Conservation (phyloP, 371 early-diverging fungal genomes). For the Saksenaea oblongispora region DNA sequence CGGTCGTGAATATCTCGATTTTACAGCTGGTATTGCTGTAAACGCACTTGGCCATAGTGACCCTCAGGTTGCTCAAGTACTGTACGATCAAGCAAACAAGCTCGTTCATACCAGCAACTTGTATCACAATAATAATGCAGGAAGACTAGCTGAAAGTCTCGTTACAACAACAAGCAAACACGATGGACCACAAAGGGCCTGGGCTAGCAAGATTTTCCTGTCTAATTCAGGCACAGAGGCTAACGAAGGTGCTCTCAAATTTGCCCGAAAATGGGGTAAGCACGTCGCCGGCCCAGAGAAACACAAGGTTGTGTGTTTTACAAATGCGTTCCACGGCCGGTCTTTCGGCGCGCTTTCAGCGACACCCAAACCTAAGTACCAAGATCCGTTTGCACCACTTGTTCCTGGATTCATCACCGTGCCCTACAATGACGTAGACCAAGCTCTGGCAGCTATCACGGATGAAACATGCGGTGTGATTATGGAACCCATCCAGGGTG, state of each 20-base stretch:
- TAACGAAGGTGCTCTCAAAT: conserved; percentile 91
- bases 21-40: conserved; percentile 91
- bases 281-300: conserved; percentile 42
- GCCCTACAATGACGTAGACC: conserved; percentile 72
- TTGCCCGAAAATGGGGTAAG: conserved; percentile 90
- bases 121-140: conserved; percentile 80
- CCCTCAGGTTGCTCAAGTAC: conserved; percentile 62
- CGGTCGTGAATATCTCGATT: conserved; percentile 80
- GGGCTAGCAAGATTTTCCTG: conserved; percentile 76
- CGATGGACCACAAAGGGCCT: conserved; percentile 26
- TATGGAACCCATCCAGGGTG: conserved; percentile 96
- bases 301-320: conserved; percentile 77
- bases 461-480: conserved; percentile 91
- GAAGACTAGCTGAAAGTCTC: conserved; percentile 69
- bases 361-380: conserved; percentile 90
- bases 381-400: conserved; percentile 87
- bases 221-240: conserved; percentile 93
- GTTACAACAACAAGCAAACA: conserved; percentile 60
- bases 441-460: conserved; percentile 57
- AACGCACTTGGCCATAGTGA: conserved; percentile 87
- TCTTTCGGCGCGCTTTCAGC: conserved; percentile 92
- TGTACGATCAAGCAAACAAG: conserved; percentile 78
- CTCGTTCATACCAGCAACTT: conserved; percentile 85
- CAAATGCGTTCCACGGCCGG: conserved; percentile 93
- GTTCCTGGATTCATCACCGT: conserved; percentile 80